These are phyloP conservation scores for Lunularia cruciata DNA, from an alignment of 225 moss, liverwort and hornwort genomes.

Conservation along the genomic window DNA sequence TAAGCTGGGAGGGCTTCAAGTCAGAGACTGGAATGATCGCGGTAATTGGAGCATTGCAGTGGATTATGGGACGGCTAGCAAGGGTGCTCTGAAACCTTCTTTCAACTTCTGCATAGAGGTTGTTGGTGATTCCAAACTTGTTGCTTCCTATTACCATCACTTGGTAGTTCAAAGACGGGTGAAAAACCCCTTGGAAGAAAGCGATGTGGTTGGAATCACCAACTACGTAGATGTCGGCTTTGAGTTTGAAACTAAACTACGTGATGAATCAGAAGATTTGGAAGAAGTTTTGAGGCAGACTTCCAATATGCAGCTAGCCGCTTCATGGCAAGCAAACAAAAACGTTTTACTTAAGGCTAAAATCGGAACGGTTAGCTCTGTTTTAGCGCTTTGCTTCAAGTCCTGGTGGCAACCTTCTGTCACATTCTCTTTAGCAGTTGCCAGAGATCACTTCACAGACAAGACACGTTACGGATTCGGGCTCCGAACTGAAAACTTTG, in stretches of 20 bases:
- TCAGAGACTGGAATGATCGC: slow-evolving; percentile 32
- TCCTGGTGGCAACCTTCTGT: slow-evolving; percentile 98
- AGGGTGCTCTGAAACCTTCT: slow-evolving; percentile 83
- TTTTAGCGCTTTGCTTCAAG: slow-evolving; percentile 71
- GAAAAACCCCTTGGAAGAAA: slow-evolving; percentile 84
- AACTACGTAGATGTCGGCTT: slow-evolving; percentile 94
- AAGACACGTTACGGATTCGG: slow-evolving; percentile 76
- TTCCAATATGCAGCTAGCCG: slow-evolving; percentile 80
- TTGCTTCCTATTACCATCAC: slow-evolving; percentile 95
- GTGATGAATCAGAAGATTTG: slow-evolving; percentile 21
- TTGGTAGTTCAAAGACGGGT: slow-evolving; percentile 93
- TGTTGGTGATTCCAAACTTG: slow-evolving; percentile 70
- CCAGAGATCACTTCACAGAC: slow-evolving; percentile 62
- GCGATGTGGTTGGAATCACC: slow-evolving; percentile 83
- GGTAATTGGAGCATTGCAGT: slow-evolving; percentile 86
- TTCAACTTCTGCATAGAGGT: slow-evolving; percentile 89
- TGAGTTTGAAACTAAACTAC: slow-evolving; percentile 79
- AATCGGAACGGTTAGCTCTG: slow-evolving; percentile 68
- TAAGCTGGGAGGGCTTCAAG: slow-evolving; percentile 39
- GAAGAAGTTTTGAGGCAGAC: slow-evolving; percentile 31
- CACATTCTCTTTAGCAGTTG: slow-evolving; percentile 85
- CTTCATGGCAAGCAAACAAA: slow-evolving; percentile 95
- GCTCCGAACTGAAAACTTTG: slow-evolving; percentile 85
- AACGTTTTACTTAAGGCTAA: slow-evolving; percentile 89
- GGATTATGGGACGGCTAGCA: slow-evolving; percentile 79